These are phyloP conservation scores for Pugionium dolabratum DNA, from an alignment of 345 rosid species.

Conservation along the genomic window DNA sequence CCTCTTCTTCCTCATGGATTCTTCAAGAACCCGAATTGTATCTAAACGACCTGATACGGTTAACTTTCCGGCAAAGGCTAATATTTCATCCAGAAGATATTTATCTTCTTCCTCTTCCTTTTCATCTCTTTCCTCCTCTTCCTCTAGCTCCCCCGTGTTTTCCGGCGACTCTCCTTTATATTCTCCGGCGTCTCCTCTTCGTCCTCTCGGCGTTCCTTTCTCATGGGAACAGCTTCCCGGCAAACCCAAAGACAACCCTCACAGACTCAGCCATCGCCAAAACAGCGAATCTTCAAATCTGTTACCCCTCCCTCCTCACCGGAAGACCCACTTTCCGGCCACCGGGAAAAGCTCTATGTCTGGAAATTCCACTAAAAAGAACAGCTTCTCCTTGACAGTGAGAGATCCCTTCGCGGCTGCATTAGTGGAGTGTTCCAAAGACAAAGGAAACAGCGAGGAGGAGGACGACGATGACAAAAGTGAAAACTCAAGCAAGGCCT, in stretches of 20 bases:
- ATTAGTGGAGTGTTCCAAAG: conserved; percentile 75
- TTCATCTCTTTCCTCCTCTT: conserved; percentile 37
- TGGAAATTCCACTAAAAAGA: conserved; percentile 17
- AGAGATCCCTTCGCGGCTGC: conserved; percentile 84
- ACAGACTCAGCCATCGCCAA: conserved; percentile 38
- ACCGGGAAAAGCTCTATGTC: conserved; percentile 33
- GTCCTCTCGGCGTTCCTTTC: conserved; percentile 76
- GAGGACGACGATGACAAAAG: neutral
- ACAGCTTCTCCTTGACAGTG: conserved; percentile 29
- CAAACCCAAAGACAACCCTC: conserved; percentile 63
- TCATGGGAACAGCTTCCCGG: conserved; percentile 95
- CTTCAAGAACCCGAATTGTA: conserved; percentile 25
- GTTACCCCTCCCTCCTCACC: conserved; percentile 69
- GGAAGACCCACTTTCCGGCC: conserved; percentile 31
- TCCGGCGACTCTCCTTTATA: conserved; percentile 53
- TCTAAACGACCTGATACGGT: conserved; percentile 23
- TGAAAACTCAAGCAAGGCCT: conserved; percentile 18
- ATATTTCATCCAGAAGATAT: conserved; percentile 30
- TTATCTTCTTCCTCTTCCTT: conserved; percentile 41
- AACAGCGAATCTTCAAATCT: conserved; percentile 41
- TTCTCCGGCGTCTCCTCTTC: conserved; percentile 60
- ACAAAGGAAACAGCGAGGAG: neutral
- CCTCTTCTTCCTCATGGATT: conserved; percentile 30
- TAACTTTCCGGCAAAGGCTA: conserved; percentile 16
- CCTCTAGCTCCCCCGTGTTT: conserved; percentile 39